Base-by-base conservation (phyloP, 345 rosid genomes). In the Lepidium aucheri region DNA sequence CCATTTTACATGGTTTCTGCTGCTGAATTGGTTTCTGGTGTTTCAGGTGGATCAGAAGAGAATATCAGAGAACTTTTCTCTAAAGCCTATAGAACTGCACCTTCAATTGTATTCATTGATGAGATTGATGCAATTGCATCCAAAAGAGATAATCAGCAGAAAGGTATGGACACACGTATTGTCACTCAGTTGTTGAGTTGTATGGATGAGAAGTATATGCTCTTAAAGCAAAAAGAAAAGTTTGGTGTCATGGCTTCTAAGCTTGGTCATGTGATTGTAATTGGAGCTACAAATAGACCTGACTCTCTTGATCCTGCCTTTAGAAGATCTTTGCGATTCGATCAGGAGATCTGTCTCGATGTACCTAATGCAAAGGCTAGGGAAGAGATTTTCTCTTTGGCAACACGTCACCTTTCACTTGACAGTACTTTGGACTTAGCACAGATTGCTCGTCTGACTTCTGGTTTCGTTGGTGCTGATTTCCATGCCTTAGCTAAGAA, bases 391-490 rank as follows among this genome's bases (percentile, higher is more conserved):
- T 80, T 85, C 46, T 76, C 82, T 17, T 79, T 82, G 65, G 56
- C 81, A 15, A 84, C 81, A 1, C 70, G 47, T 15, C 61, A 77
- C 36, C 80, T 80, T 26, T 70, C 74, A 34, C 57, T 81, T 0
- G 85, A 82, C 54, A 72, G 77, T 22, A 74, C 76, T 38, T 50
- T 63, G 4, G 84, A 86, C 79, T 72, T 78, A 35, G 15, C 65
- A 20, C 79, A 60, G 32, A 78, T 88, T 68, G 89, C 82, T 65
- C 81, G 87, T 77, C 54, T 68, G 10, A 85, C 92, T 3, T 85
- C 85, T n/a, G 92, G 92, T 10, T 86, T 81, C 71, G 90, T 84
- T 18, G 89, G 88, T 9, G 89, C 86, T 46, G 95, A 88, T 46
- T 65, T 86, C 72, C 54, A 68, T 17, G 85, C 76, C 1, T 74